Conservation (phyloP, 352 stramenopile genomes). For the Elongisporangium undulatum region DNA sequence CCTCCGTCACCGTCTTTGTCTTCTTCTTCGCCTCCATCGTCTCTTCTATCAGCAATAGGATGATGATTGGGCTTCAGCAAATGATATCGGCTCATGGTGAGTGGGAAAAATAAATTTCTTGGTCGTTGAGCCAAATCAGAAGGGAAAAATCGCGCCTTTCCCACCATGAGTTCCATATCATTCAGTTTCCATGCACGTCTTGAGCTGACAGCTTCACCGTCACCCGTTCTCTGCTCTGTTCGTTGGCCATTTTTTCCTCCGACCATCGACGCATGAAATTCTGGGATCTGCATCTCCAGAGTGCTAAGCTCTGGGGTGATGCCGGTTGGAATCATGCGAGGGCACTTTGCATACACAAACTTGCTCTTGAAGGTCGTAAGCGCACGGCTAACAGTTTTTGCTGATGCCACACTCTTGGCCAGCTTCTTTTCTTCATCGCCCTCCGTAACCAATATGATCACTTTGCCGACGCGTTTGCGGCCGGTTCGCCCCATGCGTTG, state of each 20-base stretch:
- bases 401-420: conserved; percentile 61
- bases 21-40: background rate
- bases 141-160: conserved; percentile 38
- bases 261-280: conserved; percentile 74
- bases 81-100: conserved; percentile 31
- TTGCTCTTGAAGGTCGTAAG: conserved; percentile 89
- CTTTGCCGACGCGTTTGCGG: conserved; percentile 91
- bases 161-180: conserved; percentile 56
- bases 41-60: background rate
- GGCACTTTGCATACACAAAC: conserved; percentile 80
- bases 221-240: conserved; percentile 2
- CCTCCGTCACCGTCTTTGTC: background rate
- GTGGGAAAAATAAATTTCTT: conserved; percentile 33
- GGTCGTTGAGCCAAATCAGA: conserved; percentile 21
- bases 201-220: conserved; percentile 5
- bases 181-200: conserved; percentile 47
- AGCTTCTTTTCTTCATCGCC: conserved; percentile 89
- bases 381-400: conserved; percentile 74
- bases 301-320: conserved; percentile 42
- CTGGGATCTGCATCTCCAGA: conserved; percentile 71
- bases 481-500: conserved; percentile 96
- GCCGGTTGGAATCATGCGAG: conserved; percentile 63
- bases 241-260: conserved; percentile 38
- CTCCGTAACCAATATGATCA: conserved; percentile 88
- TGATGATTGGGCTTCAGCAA: conserved; percentile 14